Evolutionary conservation across 805 yeast genomes (phyloP).

Genomic region (Pichia sporocuriosa): DNA sequence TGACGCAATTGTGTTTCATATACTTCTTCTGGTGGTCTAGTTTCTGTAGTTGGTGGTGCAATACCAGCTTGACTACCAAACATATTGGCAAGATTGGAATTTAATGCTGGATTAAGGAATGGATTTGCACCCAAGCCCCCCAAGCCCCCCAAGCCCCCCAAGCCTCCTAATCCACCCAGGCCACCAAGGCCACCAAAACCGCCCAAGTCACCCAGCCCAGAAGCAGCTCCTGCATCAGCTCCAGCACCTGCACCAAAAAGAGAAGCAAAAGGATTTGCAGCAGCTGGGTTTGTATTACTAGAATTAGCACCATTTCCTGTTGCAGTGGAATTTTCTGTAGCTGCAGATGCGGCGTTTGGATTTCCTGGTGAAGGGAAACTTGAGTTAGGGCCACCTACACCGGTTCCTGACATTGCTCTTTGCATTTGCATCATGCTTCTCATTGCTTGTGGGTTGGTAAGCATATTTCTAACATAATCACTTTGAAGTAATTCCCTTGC

Average conservation of each 20-base stretch:
- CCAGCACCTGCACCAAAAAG: constrained; percentile 23
- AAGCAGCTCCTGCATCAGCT: constrained; percentile 16
- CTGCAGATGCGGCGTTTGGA: constrained; percentile 16
- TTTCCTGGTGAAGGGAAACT: constrained; percentile 48
- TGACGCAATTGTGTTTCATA: constrained; percentile 68
- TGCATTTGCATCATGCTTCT: constrained; percentile 77
- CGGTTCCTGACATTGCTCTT: constrained; percentile 37
- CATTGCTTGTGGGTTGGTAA: constrained; percentile 79
- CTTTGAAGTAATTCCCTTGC: constrained; percentile 80
- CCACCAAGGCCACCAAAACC: constrained; percentile 22
- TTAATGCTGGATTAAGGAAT: constrained; percentile 36
- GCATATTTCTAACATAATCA: constrained; percentile 72
- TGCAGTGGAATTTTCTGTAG: constrained; percentile 6
- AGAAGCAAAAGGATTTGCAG: constrained; percentile 44
- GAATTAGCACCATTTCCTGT: constrained; percentile 9
- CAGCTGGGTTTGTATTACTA: constrained; percentile 18
- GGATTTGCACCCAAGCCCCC: constrained; percentile 19
- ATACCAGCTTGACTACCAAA: constrained; percentile 47
- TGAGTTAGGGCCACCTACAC: constrained; percentile 21
- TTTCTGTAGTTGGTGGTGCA: constrained; percentile 64
- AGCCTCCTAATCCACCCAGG: too few relatives aligned
- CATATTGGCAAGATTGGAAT: constrained; percentile 41
- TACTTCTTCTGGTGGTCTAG: constrained; percentile 74
- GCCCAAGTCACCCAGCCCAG: constrained; percentile 14
- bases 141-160: constrained; percentile 15